phyloP scores from a whole-genome alignment of 164 flowering plant species.

The Dillenia suffruticosa region DNA sequence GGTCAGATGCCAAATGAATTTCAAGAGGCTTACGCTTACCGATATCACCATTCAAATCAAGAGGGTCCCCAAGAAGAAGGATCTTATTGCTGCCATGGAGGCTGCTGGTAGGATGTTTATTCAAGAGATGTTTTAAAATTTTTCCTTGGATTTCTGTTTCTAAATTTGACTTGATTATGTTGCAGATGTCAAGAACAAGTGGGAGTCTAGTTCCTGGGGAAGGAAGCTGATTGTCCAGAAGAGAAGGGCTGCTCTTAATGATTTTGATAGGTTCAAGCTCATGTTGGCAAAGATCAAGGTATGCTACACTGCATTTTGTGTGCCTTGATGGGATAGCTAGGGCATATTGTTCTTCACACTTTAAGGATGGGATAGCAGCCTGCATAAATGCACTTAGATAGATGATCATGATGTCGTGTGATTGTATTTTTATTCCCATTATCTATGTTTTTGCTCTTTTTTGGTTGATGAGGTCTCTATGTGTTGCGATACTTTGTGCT shows the following conservation, averaged over 20 bases:
- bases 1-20: conserved; percentile 87
- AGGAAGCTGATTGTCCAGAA: conserved; percentile 84
- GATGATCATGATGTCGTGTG: not conserved
- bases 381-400: not conserved
- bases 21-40: conserved; percentile 87
- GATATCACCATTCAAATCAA: conserved; percentile 83
- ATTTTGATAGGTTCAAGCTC: conserved; percentile 85
- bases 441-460: not conserved
- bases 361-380: not conserved
- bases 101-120: conserved; percentile 58
- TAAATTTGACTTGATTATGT: not conserved
- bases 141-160: too few relatives aligned
- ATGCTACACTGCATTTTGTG: not conserved
- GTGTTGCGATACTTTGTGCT: not conserved
- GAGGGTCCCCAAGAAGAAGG: conserved; percentile 78
- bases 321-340: not conserved
- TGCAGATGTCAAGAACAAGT: conserved; percentile 83
- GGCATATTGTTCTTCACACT: not conserved
- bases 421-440: not conserved
- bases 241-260: conserved; percentile 75
- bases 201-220: conserved; percentile 91
- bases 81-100: conserved; percentile 76
- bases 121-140: not conserved
- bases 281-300: conserved; percentile 93
- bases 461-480: not conserved